phyloP scores from a whole-genome alignment of 176 grass and related monocot species.

The Ananas comosus region DNA sequence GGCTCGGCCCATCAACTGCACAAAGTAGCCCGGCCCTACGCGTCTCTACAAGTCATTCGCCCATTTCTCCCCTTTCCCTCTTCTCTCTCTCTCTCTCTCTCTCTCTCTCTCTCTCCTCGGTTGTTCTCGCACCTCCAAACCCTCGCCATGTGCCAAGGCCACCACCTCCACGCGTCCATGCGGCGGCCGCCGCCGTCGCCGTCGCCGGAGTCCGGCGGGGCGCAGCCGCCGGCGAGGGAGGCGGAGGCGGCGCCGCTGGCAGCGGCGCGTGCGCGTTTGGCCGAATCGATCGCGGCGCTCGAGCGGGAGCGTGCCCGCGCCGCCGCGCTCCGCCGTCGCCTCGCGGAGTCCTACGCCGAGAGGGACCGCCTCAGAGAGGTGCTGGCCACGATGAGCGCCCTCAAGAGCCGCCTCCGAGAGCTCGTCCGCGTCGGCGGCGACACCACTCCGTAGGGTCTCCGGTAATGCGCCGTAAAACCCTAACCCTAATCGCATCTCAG shows the following conservation, averaged over 20 bases:
- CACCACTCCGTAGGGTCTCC: background rate
- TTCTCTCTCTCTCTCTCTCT: background rate
- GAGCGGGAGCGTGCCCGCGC: slow-evolving; percentile 39
- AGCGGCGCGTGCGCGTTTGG: slow-evolving; percentile 38
- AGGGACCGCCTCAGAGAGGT: slow-evolving; percentile 28
- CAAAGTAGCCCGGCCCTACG: no score
- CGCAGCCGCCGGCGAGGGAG: slow-evolving; percentile 24
- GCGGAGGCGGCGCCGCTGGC: slow-evolving; percentile 42
- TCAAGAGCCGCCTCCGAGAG: slow-evolving; percentile 34
- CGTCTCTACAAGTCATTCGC: no score
- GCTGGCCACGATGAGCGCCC: slow-evolving; percentile 12
- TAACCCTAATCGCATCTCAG: background rate
- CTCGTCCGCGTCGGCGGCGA: slow-evolving; percentile 10
- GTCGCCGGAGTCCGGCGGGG: slow-evolving; percentile 18
- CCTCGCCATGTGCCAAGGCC: slow-evolving; percentile 40
- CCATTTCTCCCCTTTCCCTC: background rate
- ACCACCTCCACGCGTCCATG: slow-evolving; percentile 10
- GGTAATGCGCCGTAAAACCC: background rate
- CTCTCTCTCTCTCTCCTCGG: background rate
- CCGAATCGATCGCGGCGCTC: slow-evolving; percentile 42
- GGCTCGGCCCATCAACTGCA: no score
- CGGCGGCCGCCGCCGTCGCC: slow-evolving; percentile 22
- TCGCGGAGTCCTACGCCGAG: slow-evolving; percentile 46
- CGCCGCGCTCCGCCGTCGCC: slow-evolving; percentile 39
- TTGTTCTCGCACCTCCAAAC: background rate